Base-by-base conservation (phyloP, 1,139 yeast genomes). In the Tardiomyces digboiensis region DNA sequence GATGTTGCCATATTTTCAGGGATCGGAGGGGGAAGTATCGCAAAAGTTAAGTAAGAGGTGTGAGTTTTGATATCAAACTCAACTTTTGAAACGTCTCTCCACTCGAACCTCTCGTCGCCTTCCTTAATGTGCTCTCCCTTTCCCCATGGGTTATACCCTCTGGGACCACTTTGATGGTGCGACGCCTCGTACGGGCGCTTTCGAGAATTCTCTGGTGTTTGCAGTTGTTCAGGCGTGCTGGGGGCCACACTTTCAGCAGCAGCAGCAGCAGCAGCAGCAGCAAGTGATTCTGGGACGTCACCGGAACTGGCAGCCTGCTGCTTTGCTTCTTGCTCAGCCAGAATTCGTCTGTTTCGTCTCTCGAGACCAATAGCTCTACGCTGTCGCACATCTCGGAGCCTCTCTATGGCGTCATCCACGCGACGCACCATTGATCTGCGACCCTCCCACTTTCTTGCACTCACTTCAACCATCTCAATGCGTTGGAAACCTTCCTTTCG, bases 41-140 rank as follows among this genome's bases (percentile, higher is more conserved):
- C 99, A 74, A 93, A 93, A 1, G 97, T 87, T 59, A 93, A 68
- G 60, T 87, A 93, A 1, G 97, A 87, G 0, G 99, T 93, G 55
- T 93, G 99, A 19, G 89, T 82, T 65, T 89, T 91, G 56, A 91
- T 72, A 57, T 91, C 97, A 3, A 80, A 58, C 61, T 91, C 98
- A 2, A 82, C 70, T 59, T 80, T 81, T 14, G 96, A 80, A 20
- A 89, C 93, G 52, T 86, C 74, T 49, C 73, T 69, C 99, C 99
- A 93, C 29, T 75, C 68, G 62, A 71, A 91, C 5, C 73, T 73
- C 8, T 71, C 77, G 56, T 91, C 97, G 42, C 98, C 98, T 65
- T 89, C 97, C 54, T 74, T 76, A 37, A 93, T 74, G 53, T 95
- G 74, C 22, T 74, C 71, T 5, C 91, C 89, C 58, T 79, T 83